Percentiles rank a stretch among this genome's conserved stretches.
Conservation (phyloP, 2,329 filamentous ascomycete genomes). For the Cadophora malorum region DNA sequence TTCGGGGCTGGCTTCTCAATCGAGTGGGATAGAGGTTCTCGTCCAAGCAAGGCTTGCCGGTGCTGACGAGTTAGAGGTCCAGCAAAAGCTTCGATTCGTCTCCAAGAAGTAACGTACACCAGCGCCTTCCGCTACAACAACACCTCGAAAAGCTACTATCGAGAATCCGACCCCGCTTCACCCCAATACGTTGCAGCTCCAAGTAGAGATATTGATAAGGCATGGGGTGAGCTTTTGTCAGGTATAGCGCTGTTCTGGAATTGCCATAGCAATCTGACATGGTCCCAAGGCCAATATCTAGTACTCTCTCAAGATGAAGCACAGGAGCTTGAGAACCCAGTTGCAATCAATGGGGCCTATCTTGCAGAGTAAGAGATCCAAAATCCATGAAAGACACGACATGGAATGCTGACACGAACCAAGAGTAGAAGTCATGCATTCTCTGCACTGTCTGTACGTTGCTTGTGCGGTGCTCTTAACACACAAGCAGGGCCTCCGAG, state of each 20-base stretch:
- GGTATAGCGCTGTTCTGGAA: constrained; percentile 19
- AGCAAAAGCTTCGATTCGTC: constrained; percentile 26
- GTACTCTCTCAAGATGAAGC: constrained; percentile 31
- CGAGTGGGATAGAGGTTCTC: constrained; percentile 22
- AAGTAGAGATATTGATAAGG: constrained; percentile 33
- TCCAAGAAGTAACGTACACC: constrained; percentile 31
- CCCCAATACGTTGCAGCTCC: constrained; percentile 33
- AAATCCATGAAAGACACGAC: background rate
- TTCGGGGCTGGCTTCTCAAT: constrained; percentile 20
- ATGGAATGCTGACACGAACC: constrained; percentile 1
- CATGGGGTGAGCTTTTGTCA: constrained; percentile 32
- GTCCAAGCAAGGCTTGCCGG: background rate
- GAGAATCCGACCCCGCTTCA: constrained; percentile 25
- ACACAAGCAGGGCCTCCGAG: background rate
- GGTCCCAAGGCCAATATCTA: constrained; percentile 30
- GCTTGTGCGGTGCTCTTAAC: background rate
- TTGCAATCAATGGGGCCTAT: constrained; percentile 25
- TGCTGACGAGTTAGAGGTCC: constrained; percentile 2
- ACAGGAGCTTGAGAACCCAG: constrained; percentile 24
- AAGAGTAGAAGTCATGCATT: constrained; percentile 36
- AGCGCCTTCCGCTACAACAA: constrained; percentile 36
- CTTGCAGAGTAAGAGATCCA: constrained; percentile 29
- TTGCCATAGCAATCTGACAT: background rate
- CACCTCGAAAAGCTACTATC: constrained; percentile 28
- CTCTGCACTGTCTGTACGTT: constrained; percentile 32